These are phyloP conservation scores for Xylariaceae sp. DNA, from an alignment of 2,329 filamentous ascomycete genomes.

Conservation along the genomic window DNA sequence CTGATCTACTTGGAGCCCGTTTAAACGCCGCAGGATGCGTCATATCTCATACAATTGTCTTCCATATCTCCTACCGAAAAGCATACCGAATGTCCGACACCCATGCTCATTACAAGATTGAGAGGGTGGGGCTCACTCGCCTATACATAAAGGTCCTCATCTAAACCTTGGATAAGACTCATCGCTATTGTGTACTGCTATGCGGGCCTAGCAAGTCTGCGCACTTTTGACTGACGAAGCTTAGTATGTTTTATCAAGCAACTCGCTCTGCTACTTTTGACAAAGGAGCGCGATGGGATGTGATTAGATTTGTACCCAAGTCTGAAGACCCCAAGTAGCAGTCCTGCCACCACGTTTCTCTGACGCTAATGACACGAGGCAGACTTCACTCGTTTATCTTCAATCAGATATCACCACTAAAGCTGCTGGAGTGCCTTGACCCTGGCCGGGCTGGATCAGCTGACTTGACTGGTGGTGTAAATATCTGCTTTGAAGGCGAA, in stretches of 20 bases:
- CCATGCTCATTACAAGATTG: not conserved
- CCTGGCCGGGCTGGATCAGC: slow-evolving; percentile 42
- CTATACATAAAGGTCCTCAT: not conserved
- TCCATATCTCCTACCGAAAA: slow-evolving; percentile 9
- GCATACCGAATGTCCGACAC: not conserved
- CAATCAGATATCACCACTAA: slow-evolving; percentile 26
- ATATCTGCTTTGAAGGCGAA: slow-evolving; percentile 61
- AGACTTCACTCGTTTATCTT: not conserved
- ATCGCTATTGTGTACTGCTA: not conserved
- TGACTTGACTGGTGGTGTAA: slow-evolving; percentile 67
- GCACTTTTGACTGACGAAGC: not conserved
- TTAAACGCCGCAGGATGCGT: slow-evolving; percentile 32
- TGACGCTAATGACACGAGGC: not conserved
- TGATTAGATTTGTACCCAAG: not conserved
- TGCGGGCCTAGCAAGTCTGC: not conserved
- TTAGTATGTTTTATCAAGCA: not conserved
- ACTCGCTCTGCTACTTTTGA: not conserved
- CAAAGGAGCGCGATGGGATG: not conserved
- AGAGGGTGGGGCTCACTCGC: not conserved
- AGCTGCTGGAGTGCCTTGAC: slow-evolving; percentile 35
- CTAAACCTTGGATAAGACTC: not conserved
- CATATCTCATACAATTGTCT: slow-evolving; percentile 37
- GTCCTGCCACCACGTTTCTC: not conserved
- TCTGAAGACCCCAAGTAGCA: not conserved
- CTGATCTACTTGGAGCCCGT: slow-evolving; percentile 8